Evolutionary conservation across 2,329 filamentous ascomycete species (phyloP), one percentile per base, ranked within the genome.

Genomic region (Parastagonospora nodorum): DNA sequence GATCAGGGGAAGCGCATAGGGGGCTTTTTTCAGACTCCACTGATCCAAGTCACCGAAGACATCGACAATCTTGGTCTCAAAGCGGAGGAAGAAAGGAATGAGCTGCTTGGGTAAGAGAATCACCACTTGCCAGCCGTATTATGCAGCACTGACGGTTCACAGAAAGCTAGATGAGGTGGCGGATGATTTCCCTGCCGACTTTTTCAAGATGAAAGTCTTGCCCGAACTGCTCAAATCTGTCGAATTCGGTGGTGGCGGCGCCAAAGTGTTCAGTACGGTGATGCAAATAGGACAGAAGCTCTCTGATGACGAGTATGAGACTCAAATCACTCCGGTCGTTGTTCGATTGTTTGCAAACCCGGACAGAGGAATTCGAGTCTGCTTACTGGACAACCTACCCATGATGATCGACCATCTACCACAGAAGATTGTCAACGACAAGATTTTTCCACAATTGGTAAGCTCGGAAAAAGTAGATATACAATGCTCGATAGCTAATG

Each of bases 181-280:
- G 0, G 91, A 97, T 60, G 92, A 99, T 72, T 97, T 97, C 55
- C 94, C 94, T 0, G 93, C 97, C 68, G 94, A 97, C 52, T 99
- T 96, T 73, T 96, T 97, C 80, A 96, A 95, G 71, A 89, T 96
- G 82, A 99, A 97, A 68, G 86, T 99, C 3, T 80, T 99, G 8
- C 94, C 94, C 0, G 94, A 99, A 69, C 79, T 99, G 28, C 82
- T 99, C n/a, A 99, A 97, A 70, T 96, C 92, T 0, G 92, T 97
- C n/a, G 94, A 99, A 67, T 99, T 97, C 72, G 94, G 94, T 7
- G 94, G 93, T 9, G 94, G 94, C 27, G 94, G 94, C 0, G 90
- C 93, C 0, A 95, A 96, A 68, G 92, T 96, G 0, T 89, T 99
- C 52, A 78, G 82, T 1, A 86, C 96, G 1, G 90, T 96, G 35